A percentile compares a stretch with the other conserved stretches of the same genome.
Conservation (phyloP, 352 stramenopile genomes). For the Stramenopiles sp. region DNA sequence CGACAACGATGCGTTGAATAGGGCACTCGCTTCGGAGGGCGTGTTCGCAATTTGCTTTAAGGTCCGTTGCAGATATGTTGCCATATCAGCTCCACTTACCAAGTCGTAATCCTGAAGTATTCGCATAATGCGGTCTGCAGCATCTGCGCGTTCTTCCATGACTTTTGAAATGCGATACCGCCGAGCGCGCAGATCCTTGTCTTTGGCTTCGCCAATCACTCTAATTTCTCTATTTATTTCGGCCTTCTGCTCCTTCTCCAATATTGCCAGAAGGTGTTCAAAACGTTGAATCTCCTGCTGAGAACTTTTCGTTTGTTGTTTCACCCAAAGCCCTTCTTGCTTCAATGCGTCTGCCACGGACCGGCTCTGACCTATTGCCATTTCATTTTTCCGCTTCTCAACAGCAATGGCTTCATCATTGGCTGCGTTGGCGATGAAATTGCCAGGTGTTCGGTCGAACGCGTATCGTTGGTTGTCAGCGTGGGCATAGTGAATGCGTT, state of each 20-base stretch:
- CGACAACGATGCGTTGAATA: background rate
- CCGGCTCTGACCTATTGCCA: background rate
- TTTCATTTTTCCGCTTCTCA: background rate
- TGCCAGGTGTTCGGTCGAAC: background rate
- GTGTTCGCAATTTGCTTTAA: background rate
- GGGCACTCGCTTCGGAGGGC: background rate
- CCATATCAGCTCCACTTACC: constrained; percentile 11
- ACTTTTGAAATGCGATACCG: constrained; percentile 15
- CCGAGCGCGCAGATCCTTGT: constrained; percentile 13
- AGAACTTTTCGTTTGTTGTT: background rate
- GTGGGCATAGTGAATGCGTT: background rate
- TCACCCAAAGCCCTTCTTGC: background rate
- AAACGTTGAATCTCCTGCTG: background rate
- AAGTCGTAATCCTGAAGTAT: constrained; percentile 19
- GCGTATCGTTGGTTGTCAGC: background rate
- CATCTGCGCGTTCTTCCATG: constrained; percentile 15
- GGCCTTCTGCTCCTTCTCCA: constrained; percentile 19
- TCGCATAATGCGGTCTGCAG: constrained; percentile 19
- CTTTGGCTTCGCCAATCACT: constrained; percentile 13
- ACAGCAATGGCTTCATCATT: background rate
- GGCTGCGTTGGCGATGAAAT: background rate
- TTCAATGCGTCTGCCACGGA: background rate
- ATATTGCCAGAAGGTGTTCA: constrained; percentile 3
- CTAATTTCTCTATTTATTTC: constrained; percentile 14
- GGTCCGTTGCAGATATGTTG: constrained; percentile 9